Evolutionary conservation across 495 filamentous ascomycete species (phyloP).

Genomic region (Neurospora sp.): DNA sequence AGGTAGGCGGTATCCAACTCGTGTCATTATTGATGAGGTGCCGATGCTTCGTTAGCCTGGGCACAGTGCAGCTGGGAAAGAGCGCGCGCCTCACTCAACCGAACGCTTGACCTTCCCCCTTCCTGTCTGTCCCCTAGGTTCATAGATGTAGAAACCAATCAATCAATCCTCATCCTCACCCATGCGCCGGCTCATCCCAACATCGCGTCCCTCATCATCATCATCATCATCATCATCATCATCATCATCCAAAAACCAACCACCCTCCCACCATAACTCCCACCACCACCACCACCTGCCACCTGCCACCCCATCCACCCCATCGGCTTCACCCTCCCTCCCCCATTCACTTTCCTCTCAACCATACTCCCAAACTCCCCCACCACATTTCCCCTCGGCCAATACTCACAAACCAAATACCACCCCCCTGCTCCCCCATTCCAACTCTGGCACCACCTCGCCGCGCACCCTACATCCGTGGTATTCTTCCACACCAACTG

Average conservation of each 20-base stretch:
- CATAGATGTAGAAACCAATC: neutral
- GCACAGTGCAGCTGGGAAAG: too few species aligned
- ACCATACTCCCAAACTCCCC: slow-evolving; percentile 49
- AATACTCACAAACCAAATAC: slow-evolving; percentile 78
- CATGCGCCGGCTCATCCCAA: neutral
- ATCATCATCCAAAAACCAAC: neutral
- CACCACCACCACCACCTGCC: neutral
- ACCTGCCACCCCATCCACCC: neutral
- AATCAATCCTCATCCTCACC: neutral
- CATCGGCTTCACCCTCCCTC: neutral
- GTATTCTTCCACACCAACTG: slow-evolving; percentile 74
- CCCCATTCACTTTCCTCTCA: slow-evolving; percentile 11
- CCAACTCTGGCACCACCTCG: slow-evolving; percentile 43
- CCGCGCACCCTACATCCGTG: slow-evolving; percentile 58
- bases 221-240: too few species aligned
- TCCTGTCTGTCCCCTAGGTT: neutral
- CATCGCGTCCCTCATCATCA: neutral
- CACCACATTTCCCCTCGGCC: slow-evolving; percentile 59
- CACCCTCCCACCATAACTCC: neutral
- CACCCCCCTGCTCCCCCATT: slow-evolving; percentile 32
- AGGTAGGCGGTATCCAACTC: neutral
- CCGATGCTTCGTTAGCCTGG: neutral
- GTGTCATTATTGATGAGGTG: neutral
- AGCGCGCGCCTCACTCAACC: neutral
- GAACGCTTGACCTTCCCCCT: too few species aligned